Conservation (phyloP, 2,329 filamentous ascomycete genomes). For the Cladobotryum mycophilum region DNA sequence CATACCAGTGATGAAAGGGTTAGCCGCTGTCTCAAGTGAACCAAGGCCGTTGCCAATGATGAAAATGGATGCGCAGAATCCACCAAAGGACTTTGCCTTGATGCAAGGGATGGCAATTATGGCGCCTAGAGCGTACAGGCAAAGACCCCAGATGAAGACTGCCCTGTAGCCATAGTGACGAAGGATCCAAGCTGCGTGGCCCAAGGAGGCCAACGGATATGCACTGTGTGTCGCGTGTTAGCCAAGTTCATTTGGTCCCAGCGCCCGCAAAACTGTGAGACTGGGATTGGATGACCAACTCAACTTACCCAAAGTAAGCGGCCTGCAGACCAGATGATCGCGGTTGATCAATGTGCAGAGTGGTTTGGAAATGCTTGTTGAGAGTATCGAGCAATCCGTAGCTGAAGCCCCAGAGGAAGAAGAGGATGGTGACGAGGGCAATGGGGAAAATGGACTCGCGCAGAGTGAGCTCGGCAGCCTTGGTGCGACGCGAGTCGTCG, state of each 20-base stretch:
- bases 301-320: slow-evolving; percentile 49
- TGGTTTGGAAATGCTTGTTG: slow-evolving; percentile 44
- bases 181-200: slow-evolving; percentile 57
- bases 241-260: slow-evolving; percentile 19
- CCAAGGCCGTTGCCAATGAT: slow-evolving; percentile 68
- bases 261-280: no score
- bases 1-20: slow-evolving; percentile 60
- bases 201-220: slow-evolving; percentile 64
- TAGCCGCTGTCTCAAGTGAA: slow-evolving; percentile 70
- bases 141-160: slow-evolving; percentile 63
- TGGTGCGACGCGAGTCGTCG: slow-evolving; percentile 35
- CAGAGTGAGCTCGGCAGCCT: slow-evolving; percentile 52
- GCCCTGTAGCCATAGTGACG: slow-evolving; percentile 59
- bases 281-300: no score
- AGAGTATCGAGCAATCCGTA: slow-evolving; percentile 42
- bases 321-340: slow-evolving; percentile 43
- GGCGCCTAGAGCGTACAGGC: slow-evolving; percentile 59
- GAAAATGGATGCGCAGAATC: slow-evolving; percentile 68
- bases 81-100: slow-evolving; percentile 59
- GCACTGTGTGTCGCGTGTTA: slow-evolving; percentile 39
- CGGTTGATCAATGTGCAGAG: slow-evolving; percentile 38
- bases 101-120: slow-evolving; percentile 51
- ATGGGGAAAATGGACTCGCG: slow-evolving; percentile 62
- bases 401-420: slow-evolving; percentile 43
- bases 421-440: slow-evolving; percentile 44